A percentile compares a stretch with the other conserved stretches of the same genome.
These are phyloP conservation scores for Beauveria rudraprayagi DNA, from an alignment of 2,329 filamentous ascomycete genomes.

Conservation along the genomic window DNA sequence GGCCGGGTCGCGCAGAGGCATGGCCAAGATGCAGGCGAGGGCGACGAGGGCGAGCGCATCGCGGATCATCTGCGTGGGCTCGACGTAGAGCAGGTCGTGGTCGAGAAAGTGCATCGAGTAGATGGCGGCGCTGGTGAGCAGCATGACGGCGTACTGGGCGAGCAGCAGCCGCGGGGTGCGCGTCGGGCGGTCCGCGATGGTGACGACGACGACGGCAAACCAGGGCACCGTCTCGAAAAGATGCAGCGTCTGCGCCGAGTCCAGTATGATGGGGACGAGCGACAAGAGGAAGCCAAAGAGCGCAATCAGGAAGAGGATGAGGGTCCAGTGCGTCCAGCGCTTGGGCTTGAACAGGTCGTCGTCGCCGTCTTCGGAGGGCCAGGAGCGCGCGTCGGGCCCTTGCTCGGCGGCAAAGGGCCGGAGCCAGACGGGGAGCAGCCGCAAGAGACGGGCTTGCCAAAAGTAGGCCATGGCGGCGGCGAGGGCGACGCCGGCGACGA, in stretches of 20 bases:
- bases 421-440: constrained; percentile 31
- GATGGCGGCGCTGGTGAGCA: constrained; percentile 23
- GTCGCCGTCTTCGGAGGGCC: background rate
- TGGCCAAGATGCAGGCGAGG: constrained; percentile 25
- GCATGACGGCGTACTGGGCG: constrained; percentile 28
- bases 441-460: constrained; percentile 18
- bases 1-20: constrained; percentile 29
- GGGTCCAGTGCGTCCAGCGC: constrained; percentile 32
- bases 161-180: constrained; percentile 35
- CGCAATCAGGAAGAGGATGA: constrained; percentile 21
- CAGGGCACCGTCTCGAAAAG: constrained; percentile 33
- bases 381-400: constrained; percentile 6
- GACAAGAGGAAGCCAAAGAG: constrained; percentile 19
- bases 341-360: constrained; percentile 17
- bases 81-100: constrained; percentile 15
- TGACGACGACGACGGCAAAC: constrained; percentile 29
- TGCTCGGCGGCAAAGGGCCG: constrained; percentile 36
- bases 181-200: constrained; percentile 29
- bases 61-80: constrained; percentile 19
- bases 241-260: constrained; percentile 19
- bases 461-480: constrained; percentile 23
- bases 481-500: constrained; percentile 20
- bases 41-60: constrained; percentile 18
- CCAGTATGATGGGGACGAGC: constrained; percentile 23
- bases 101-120: constrained; percentile 25